Evolutionary conservation across 495 filamentous ascomycete species (phyloP).

Genomic region (Penicillium malachiteum): DNA sequence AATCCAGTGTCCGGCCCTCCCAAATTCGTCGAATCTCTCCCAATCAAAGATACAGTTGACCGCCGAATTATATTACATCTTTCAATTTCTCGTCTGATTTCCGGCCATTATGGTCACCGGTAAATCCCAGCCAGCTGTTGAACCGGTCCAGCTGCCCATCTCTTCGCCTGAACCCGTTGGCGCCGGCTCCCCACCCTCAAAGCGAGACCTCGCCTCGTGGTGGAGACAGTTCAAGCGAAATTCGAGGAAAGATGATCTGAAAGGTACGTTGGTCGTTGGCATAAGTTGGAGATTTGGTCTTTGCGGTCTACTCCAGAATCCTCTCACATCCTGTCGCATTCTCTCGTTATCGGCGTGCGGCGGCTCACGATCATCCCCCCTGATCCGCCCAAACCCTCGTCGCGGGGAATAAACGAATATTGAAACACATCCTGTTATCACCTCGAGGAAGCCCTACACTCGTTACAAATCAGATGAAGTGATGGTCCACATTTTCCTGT

Average conservation of each 20-base stretch:
- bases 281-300: neutral
- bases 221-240: slow-evolving; percentile 85
- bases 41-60: neutral
- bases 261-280: slow-evolving; percentile 55
- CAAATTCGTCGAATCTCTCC: slow-evolving; percentile 2
- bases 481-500: too few species aligned
- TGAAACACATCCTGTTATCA: too few species aligned
- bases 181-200: slow-evolving; percentile 62
- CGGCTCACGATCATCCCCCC: slow-evolving; percentile 8
- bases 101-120: slow-evolving; percentile 41
- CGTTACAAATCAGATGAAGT: too few species aligned
- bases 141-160: slow-evolving; percentile 33
- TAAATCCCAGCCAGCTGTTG: slow-evolving; percentile 42
- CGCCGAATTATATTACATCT: neutral
- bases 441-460: too few species aligned
- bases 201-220: slow-evolving; percentile 83
- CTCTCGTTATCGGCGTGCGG: slow-evolving; percentile 1
- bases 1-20: slow-evolving; percentile 6
- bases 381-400: neutral
- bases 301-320: neutral
- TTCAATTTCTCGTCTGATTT: slow-evolving; percentile 10
- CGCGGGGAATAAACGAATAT: too few species aligned
- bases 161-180: slow-evolving; percentile 35
- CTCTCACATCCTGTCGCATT: neutral
- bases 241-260: slow-evolving; percentile 70